Evolutionary conservation across 139 green algal genomes (phyloP), one percentile per base, ranked within the genome.

Genomic region (Coccomyxa sp.): DNA sequence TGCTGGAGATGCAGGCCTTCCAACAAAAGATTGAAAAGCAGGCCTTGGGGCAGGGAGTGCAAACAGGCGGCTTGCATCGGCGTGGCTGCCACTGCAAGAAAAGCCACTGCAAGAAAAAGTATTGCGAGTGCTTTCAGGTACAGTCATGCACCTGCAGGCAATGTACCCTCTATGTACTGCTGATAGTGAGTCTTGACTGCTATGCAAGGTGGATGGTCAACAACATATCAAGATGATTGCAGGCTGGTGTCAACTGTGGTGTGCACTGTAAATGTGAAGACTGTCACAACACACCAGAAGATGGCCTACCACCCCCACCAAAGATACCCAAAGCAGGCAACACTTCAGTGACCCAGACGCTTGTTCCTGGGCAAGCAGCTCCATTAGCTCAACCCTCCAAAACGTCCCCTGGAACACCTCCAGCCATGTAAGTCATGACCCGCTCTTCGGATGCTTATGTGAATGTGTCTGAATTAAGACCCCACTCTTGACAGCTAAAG

Each of bases 121-220:
- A 99, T 88, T 99, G 95, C 86, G 95, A 99, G 87, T 99, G 95
- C 91, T 99, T 93, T 85, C 93, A 98, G 89, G 94, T 94, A 72
- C 36, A 8, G 0, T 37, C 14, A 33, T 29, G 37, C 8, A 8
- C 50, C 55, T 31, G 33, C 27, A 31, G 27, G 27, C n/a, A 34
- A 39, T 39, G 40, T 34, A 9, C 10, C 18, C 39, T 9, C 31
- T 54, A 5, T 29, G 27, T 64, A 18, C 27, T 18, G 22, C 50
- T 31, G 50, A 64, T 64, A 3, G 27, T 31, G 29, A 39, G 24
- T 31, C 4, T n/a, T 10, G 7, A 39, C 27, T 39, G 5, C 24
- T 8, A 8, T 58, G n/a, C 0, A 10, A 50, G 7, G 5, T 12
- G 33, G 34, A 16, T 16, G 2, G 27, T 18, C 6, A 40, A 39